Conservation (phyloP, 2,329 filamentous ascomycete species). For the Mycosphaerella arachidis region DNA sequence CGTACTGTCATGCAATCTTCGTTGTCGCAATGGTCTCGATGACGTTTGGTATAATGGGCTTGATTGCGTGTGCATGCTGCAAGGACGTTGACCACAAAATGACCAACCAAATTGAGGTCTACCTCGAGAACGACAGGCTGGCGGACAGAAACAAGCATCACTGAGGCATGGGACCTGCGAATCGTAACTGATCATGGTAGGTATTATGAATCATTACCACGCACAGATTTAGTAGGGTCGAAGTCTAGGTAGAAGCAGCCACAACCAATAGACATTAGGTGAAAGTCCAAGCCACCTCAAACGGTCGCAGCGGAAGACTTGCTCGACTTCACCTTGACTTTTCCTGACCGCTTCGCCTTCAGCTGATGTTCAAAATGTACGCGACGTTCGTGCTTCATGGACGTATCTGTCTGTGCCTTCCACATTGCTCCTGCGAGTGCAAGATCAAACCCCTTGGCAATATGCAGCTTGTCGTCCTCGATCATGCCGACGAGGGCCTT, state of each 20-base stretch:
- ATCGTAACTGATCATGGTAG: neutral
- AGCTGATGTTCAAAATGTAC: neutral
- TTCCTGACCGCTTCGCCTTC: neutral
- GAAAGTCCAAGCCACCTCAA: neutral
- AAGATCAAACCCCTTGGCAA: neutral
- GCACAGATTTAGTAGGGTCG: neutral
- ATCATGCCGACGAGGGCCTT: neutral
- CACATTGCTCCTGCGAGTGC: neutral
- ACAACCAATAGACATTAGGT: neutral
- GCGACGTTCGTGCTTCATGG: neutral
- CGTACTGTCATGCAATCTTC: conserved; percentile 15
- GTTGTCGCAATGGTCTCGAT: conserved; percentile 20
- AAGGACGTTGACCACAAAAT: conserved; percentile 22
- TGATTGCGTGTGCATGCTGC: conserved; percentile 20
- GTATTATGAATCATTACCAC: neutral
- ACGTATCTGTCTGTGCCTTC: neutral
- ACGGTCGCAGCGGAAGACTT: neutral
- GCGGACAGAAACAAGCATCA: conserved; percentile 23
- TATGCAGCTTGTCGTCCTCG: neutral
- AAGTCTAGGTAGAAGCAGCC: neutral
- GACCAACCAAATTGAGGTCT: conserved; percentile 31
- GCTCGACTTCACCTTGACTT: neutral
- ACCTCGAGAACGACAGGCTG: conserved; percentile 23
- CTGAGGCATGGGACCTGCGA: neutral
- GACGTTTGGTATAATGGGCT: conserved; percentile 19